Percentiles rank a stretch among this genome's conserved stretches.
Evolutionary conservation across 805 yeast genomes (phyloP).

Genomic region (Cyberlindnera amylophila): DNA sequence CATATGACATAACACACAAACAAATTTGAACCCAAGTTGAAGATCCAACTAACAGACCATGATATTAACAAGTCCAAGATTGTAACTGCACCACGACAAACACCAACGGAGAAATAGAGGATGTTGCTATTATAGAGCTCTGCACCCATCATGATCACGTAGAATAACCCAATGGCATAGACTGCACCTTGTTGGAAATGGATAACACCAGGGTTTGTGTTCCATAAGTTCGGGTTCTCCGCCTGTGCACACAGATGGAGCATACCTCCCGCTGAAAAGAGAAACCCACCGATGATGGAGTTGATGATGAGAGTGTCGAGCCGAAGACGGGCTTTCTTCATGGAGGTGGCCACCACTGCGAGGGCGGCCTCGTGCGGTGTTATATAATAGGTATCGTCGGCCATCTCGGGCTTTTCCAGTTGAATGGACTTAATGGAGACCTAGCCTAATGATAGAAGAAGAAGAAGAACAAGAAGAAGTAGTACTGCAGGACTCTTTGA

Average conservation of each 20-base stretch:
- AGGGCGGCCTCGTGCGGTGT: conserved; percentile 80
- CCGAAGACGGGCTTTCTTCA: conserved; percentile 74
- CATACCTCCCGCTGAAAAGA: conserved; percentile 74
- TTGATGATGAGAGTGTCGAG: conserved; percentile 57
- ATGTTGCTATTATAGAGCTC: conserved; percentile 76
- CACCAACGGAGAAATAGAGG: conserved; percentile 64
- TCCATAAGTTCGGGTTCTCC: conserved; percentile 40
- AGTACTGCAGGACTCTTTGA: too few relatives aligned
- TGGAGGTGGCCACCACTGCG: conserved; percentile 80
- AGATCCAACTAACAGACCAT: conserved; percentile 65
- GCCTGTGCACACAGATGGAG: conserved; percentile 54
- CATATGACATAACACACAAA: conserved; percentile 66
- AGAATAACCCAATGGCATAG: conserved; percentile 71
- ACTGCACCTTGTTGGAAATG: conserved; percentile 55
- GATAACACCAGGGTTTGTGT: conserved; percentile 48
- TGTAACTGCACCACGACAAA: conserved; percentile 66
- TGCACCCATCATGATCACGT: conserved; percentile 70
- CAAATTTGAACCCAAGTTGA: conserved; percentile 60
- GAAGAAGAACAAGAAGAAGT: too few relatives aligned
- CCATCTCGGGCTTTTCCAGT: conserved; percentile 28
- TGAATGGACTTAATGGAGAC: too few relatives aligned
- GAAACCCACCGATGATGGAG: conserved; percentile 64
- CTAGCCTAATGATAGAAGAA: too few relatives aligned
- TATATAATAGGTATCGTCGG: conserved; percentile 52
- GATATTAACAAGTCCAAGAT: conserved; percentile 57